Base-by-base conservation (phyloP, 2,329 filamentous ascomycete genomes). In the Cytospora piceae region DNA sequence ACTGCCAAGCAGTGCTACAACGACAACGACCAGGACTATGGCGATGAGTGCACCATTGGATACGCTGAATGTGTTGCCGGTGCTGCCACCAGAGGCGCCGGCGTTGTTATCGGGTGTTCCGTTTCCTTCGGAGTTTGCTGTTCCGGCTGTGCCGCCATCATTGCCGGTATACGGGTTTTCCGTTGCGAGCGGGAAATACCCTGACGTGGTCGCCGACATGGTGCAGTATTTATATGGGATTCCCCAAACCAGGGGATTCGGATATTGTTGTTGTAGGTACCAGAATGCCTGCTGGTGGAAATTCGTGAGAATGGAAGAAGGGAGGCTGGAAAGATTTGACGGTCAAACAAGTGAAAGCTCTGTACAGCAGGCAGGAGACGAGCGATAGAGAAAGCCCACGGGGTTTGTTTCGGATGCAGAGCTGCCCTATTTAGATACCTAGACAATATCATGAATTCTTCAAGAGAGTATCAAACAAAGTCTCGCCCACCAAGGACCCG, bases 21-120 rank as follows among this genome's bases (percentile, higher is more conserved):
- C 75, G 12, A 86, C 85, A 6, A 93, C 90, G 4, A 93, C 85
- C 15, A 91, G 82, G 64, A 92, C 87, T 70, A 95, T 93, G 57
- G 90, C 91, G 65, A 92, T 83, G 72, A 93, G 80, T 17, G 85
- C 91, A 24, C 89, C 90, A 46, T 82, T 86, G 2, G 90, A 92
- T 27, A 95, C 77, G 46, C 81, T 81, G 70, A 90, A 83, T 20
- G 83, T 85, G 7, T 85, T 84, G 27, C 82, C 81, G 67, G 83
- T 85, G 20, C 82, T 77, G 9, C 37, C 57, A 22, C 92, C 91
- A 46, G 86, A 84, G 20, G 91, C 90, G 29, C 91, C 92, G 20
- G 82, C 84, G 39, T 85, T 84, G 67, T 78, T 80, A 67, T 86
- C 83, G 62, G 81, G 77, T 22, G 74, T 74, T 3, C 67, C 67